Evolutionary conservation across 768 basidiomycete species (phyloP).

Genomic region (Leucosporidium scottii): DNA sequence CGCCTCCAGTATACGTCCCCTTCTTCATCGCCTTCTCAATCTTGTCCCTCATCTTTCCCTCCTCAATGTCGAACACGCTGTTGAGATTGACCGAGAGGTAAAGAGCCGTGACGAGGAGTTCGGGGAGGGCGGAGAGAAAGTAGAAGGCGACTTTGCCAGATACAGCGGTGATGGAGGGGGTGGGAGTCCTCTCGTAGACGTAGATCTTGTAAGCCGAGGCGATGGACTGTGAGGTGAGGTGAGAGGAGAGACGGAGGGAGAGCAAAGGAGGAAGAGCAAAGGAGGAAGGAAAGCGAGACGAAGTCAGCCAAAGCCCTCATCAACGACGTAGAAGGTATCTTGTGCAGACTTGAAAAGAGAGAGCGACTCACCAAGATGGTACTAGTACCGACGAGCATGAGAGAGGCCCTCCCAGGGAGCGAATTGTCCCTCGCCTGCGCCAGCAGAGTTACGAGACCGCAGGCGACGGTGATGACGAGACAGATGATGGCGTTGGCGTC

Average conservation of each 20-base stretch:
- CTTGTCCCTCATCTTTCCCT: background rate
- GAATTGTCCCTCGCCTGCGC: too few relatives aligned
- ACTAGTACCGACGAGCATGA: background rate
- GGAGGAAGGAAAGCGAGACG: background rate
- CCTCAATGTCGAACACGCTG: background rate
- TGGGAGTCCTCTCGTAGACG: background rate
- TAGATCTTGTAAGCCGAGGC: constrained; percentile 1
- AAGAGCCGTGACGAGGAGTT: background rate
- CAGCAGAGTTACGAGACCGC: background rate
- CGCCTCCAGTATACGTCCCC: background rate
- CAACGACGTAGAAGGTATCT: too few relatives aligned
- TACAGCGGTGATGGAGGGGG: background rate
- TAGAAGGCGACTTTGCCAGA: constrained; percentile 2
- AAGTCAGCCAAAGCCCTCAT: too few relatives aligned
- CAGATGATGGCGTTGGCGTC: background rate
- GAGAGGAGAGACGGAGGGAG: background rate
- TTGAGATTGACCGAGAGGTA: constrained; percentile 1
- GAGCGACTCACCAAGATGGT: too few relatives aligned
- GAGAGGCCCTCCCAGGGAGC: background rate
- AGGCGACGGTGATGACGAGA: background rate
- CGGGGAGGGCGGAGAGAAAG: constrained; percentile 6
- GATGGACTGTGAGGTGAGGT: background rate
- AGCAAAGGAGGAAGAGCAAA: background rate
- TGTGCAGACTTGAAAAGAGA: too few relatives aligned
- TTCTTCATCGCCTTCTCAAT: constrained; percentile 6